Percentiles rank a stretch among this genome's conserved stretches.
These are phyloP conservation scores for Naumovozyma baii DNA, from an alignment of 805 yeast genomes.

Conservation along the genomic window DNA sequence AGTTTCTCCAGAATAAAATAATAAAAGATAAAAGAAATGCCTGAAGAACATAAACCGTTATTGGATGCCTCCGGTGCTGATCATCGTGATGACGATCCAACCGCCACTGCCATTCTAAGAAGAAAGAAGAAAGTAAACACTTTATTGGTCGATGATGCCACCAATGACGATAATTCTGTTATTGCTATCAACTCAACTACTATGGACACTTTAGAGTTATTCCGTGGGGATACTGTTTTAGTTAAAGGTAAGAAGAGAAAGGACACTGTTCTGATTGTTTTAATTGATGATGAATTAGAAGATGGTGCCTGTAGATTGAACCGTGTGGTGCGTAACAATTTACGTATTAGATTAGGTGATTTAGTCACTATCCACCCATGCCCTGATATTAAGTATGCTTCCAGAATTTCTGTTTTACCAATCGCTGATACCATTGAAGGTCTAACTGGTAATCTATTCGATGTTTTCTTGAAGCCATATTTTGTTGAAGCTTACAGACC, in stretches of 20 bases:
- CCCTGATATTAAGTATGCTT: constrained; percentile 95
- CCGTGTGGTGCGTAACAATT: constrained; percentile 91
- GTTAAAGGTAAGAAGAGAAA: constrained; percentile 97
- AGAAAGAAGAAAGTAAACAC: constrained; percentile 97
- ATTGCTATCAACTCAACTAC: constrained; percentile 91
- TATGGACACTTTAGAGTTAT: constrained; percentile 87
- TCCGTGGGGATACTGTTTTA: constrained; percentile 95
- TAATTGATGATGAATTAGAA: constrained; percentile 93
- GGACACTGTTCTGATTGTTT: constrained; percentile 91
- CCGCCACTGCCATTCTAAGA: constrained; percentile 96
- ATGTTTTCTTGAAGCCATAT: constrained; percentile 92
- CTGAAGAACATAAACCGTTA: constrained; percentile 31
- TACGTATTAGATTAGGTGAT: constrained; percentile 91
- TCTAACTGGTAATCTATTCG: constrained; percentile 90
- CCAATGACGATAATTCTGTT: constrained; percentile 93
- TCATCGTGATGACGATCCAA: constrained; percentile 49
- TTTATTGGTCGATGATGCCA: constrained; percentile 91
- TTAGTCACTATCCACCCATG: constrained; percentile 86
- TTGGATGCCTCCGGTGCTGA: constrained; percentile 62
- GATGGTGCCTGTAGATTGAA: constrained; percentile 91
- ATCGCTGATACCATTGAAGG: constrained; percentile 98
- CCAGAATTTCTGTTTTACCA: constrained; percentile 89
- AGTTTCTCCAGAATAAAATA: too few species aligned
- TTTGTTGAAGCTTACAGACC: constrained; percentile 99
- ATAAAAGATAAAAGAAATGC: background rate